Percentiles rank a stretch among this genome's conserved stretches.
phyloP scores from a whole-genome alignment of 495 filamentous ascomycete genomes.

The Hyaloscypha bicolor region DNA sequence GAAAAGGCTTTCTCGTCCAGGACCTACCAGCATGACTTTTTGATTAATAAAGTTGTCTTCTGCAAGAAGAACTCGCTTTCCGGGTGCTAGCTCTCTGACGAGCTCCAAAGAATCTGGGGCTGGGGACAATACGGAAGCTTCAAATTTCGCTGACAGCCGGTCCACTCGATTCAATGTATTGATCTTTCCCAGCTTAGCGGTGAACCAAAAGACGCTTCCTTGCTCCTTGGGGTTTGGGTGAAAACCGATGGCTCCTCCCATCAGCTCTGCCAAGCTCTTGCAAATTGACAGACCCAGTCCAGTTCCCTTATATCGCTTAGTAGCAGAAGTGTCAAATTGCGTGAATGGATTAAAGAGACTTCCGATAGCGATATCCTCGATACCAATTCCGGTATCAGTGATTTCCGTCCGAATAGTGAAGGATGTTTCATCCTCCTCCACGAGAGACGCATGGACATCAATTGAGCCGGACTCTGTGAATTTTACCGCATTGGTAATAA shows the following conservation, averaged over 20 bases:
- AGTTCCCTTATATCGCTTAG: conserved; percentile 78
- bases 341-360: conserved; percentile 81
- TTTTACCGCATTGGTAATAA: conserved; percentile 50
- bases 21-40: conserved; percentile 60
- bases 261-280: conserved; percentile 69
- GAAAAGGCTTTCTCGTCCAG: neutral
- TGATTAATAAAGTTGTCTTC: conserved; percentile 68
- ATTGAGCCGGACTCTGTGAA: conserved; percentile 51
- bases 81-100: conserved; percentile 27
- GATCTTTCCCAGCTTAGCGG: conserved; percentile 51
- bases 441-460: conserved; percentile 34
- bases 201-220: conserved; percentile 65
- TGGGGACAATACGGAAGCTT: conserved; percentile 28
- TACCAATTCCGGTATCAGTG: conserved; percentile 76
- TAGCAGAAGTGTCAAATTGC: conserved; percentile 74
- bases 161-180: conserved; percentile 25
- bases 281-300: conserved; percentile 80
- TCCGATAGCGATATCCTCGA: conserved; percentile 60
- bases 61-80: conserved; percentile 55
- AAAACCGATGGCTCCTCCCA: conserved; percentile 68
- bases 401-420: conserved; percentile 62
- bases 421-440: conserved; percentile 42
- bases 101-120: conserved; percentile 4
- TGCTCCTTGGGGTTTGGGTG: conserved; percentile 51
- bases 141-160: conserved; percentile 32